Conservation (phyloP, 495 filamentous ascomycete species). For the Penicillium canescens region DNA sequence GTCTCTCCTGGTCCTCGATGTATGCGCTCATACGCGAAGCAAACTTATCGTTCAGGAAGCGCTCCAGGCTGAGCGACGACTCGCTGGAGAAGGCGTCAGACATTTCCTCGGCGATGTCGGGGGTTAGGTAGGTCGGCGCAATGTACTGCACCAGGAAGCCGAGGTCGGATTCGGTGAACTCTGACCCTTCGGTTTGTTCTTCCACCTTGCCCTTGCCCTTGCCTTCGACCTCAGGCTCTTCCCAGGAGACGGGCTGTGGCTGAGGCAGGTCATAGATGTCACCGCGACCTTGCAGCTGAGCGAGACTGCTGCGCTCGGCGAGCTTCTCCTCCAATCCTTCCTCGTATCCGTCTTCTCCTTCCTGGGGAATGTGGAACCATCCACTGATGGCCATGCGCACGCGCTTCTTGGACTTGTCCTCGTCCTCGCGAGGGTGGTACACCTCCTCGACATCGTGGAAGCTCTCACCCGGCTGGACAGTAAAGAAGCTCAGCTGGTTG, state of each 20-base stretch:
- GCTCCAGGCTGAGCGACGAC: conserved; percentile 75
- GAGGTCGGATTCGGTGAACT: conserved; percentile 73
- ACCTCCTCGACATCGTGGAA: conserved; percentile 99
- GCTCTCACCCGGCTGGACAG: conserved; percentile 93
- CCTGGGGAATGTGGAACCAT: conserved; percentile 99
- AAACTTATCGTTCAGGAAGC: conserved; percentile 78
- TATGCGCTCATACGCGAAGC: conserved; percentile 64
- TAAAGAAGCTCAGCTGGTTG: conserved; percentile 97
- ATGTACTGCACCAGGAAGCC: conserved; percentile 89
- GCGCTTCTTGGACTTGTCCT: conserved; percentile 64
- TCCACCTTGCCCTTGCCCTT: conserved; percentile 49
- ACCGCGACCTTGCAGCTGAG: conserved; percentile 87
- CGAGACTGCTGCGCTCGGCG: conserved; percentile 82
- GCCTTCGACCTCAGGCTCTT: conserved; percentile 29
- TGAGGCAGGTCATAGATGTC: conserved; percentile 84
- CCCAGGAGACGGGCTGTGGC: conserved; percentile 51
- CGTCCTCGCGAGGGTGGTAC: conserved; percentile 66
- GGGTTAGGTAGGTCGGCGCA: conserved; percentile 86
- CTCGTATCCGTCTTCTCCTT: conserved; percentile 91
- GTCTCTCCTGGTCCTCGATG: conserved; percentile 63
- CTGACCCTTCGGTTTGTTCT: conserved; percentile 42
- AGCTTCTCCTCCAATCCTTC: conserved; percentile 85
- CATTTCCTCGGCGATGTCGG: conserved; percentile 84
- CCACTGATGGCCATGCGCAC: conserved; percentile 97
- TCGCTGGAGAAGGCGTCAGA: conserved; percentile 75